These are phyloP conservation scores for Aegilops umbellulata DNA, from an alignment of 176 grass and related monocot genomes.

Conservation along the genomic window DNA sequence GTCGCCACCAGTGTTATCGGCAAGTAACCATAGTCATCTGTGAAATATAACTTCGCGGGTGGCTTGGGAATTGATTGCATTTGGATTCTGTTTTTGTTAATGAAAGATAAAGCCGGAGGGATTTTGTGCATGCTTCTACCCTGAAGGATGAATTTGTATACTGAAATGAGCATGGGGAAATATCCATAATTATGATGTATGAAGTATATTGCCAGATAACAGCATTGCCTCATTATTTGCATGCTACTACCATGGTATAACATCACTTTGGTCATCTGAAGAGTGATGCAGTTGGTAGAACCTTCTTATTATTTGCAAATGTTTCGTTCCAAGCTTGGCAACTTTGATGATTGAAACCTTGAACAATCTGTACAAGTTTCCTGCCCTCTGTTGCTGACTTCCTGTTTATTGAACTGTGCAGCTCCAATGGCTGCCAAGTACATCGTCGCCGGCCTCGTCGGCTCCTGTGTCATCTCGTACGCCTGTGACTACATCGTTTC, in stretches of 20 bases:
- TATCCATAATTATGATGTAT: neutral
- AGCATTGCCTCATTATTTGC: neutral
- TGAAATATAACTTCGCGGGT: neutral
- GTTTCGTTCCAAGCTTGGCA: neutral
- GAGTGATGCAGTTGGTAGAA: neutral
- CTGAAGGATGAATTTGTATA: neutral
- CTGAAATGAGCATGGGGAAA: neutral
- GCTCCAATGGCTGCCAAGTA: conserved; percentile 60
- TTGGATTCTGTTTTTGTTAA: neutral
- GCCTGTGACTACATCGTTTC: conserved; percentile 38
- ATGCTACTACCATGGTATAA: too few species aligned
- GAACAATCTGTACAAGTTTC: neutral
- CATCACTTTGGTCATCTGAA: neutral
- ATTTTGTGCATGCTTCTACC: neutral
- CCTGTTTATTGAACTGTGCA: neutral
- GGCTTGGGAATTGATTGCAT: neutral
- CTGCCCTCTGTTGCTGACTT: neutral
- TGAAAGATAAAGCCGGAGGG: neutral
- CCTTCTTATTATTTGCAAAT: neutral
- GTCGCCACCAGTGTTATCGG: too few species aligned
- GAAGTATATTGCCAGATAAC: neutral
- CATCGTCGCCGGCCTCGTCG: conserved; percentile 41
- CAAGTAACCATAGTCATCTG: too few species aligned
- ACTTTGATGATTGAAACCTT: neutral
- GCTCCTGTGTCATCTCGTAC: conserved; percentile 51